Conservation (phyloP, 345 rosid species). For the Ceriops decandra region DNA sequence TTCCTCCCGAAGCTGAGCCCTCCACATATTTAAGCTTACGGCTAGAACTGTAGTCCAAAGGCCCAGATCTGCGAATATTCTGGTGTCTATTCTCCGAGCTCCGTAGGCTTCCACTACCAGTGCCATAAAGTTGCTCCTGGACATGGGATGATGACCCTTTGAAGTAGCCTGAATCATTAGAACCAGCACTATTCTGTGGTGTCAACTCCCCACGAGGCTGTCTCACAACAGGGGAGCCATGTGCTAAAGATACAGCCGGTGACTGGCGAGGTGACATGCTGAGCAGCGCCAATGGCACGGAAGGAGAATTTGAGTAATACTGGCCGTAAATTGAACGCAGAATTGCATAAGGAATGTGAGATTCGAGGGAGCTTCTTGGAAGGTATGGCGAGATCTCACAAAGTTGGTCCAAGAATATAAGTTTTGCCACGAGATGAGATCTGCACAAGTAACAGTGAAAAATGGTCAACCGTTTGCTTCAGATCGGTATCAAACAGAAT, state of each 20-base stretch:
- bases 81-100: constrained; percentile 44
- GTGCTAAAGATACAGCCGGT: constrained; percentile 61
- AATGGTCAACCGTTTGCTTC: constrained; percentile 7
- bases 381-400: constrained; percentile 91
- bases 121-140: constrained; percentile 56
- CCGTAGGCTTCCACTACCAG: constrained; percentile 44
- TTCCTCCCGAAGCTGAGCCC: constrained; percentile 72
- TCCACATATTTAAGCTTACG: constrained; percentile 53
- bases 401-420: constrained; percentile 91
- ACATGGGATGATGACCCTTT: constrained; percentile 74
- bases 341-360: constrained; percentile 74
- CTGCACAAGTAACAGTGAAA: constrained; percentile 34
- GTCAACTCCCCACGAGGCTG: constrained; percentile 66
- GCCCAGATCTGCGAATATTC: constrained; percentile 85
- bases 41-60: constrained; percentile 81
- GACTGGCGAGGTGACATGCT: constrained; percentile 69
- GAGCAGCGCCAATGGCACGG: constrained; percentile 47
- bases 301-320: constrained; percentile 72
- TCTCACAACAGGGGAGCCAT: constrained; percentile 67
- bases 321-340: constrained; percentile 86
- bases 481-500: too few relatives aligned
- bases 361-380: constrained; percentile 84
- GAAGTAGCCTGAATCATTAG: constrained; percentile 59
- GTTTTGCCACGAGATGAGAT: constrained; percentile 89
- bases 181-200: constrained; percentile 49